Evolutionary conservation across 2,329 filamentous ascomycete genomes (phyloP).

Genomic region (Xylariomycetidae sp.): DNA sequence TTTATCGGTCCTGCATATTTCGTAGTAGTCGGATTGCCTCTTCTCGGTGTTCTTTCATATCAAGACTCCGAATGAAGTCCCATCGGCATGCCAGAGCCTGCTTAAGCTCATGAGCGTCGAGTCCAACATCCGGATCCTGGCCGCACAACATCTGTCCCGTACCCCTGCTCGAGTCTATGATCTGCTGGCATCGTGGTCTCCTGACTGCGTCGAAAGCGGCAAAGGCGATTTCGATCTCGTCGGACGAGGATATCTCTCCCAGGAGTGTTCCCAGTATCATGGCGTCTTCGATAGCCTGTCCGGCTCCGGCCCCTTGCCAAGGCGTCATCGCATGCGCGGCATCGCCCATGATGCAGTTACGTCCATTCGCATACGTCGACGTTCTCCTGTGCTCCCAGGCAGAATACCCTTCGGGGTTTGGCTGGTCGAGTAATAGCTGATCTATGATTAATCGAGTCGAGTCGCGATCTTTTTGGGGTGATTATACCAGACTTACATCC

Average conservation of each 20-base stretch:
- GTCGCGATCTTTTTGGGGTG: constrained; percentile 1
- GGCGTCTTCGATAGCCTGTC: constrained; percentile 8
- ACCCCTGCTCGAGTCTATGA: constrained; percentile 2
- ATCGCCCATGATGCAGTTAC: constrained; percentile 7
- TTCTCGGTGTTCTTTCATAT: no score
- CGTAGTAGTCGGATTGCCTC: no score
- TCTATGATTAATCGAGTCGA: background rate
- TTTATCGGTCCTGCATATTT: no score
- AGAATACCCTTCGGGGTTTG: constrained; percentile 6
- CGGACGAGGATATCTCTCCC: background rate
- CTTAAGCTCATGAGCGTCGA: constrained; percentile 4
- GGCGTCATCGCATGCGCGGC: constrained; percentile 8
- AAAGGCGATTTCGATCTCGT: constrained; percentile 1
- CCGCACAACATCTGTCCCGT: constrained; percentile 5
- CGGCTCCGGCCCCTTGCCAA: constrained; percentile 6
- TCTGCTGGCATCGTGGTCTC: constrained; percentile 3
- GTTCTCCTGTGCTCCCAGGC: constrained; percentile 9
- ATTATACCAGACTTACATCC: constrained; percentile 9
- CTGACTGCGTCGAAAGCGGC: constrained; percentile 4
- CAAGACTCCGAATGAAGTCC: background rate
- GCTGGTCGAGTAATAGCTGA: constrained; percentile 5
- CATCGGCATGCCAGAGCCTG: constrained; percentile 4
- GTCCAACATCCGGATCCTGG: constrained; percentile 1
- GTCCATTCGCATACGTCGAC: constrained; percentile 3
- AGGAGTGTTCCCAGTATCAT: constrained; percentile 5